Base-by-base conservation (phyloP, 1,139 yeast genomes). In the Lodderomyces jiufengensis region DNA sequence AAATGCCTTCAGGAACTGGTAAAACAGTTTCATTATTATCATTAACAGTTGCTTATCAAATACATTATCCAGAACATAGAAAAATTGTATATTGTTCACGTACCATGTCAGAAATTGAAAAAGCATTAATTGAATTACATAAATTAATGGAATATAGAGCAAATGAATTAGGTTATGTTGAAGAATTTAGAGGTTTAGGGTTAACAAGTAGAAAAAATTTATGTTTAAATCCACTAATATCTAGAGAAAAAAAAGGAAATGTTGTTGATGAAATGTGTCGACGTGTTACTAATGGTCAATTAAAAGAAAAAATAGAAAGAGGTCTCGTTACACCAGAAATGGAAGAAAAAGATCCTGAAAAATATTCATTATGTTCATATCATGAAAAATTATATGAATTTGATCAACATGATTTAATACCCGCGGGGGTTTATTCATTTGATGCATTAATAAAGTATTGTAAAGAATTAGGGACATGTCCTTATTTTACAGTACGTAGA, bases 1-100 rank as follows among this genome's bases (percentile, higher is more conserved):
- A 92, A 65, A 92, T 92, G 99, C 99, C 99, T 51, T 92, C 99
- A n/a, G 99, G 99, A 2, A 92, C 99, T 4, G 99, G 99, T 29
- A 92, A 92, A 57, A 92, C 99, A 27, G 85, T 92, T 4, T 88
- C 97, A 1, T 70, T 92, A 54, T 69, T 92, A 29, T 87, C 97
- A 1, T 63, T 92, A 29, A 87, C 97, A 0, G 87, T 92, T 34
- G 96, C 98, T 8, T 94, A 92, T 58, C 99, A 92, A 55, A 80
- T 86, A 85, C 85, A 79, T 59, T 88, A 88, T 57, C 95, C 97
- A 5, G 97, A 92, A 53, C 96, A 87, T 50, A 68, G 98, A 30
- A 92, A 92, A 66, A 80, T 92, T 48, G 86, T 92, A 5, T 92
- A 92, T 61, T 92, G 99, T 61, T 92, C 98, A 5, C 97, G 99